These are phyloP conservation scores for Hyphodiscus sp. DNA, from an alignment of 2,329 filamentous ascomycete species.

Conservation along the genomic window DNA sequence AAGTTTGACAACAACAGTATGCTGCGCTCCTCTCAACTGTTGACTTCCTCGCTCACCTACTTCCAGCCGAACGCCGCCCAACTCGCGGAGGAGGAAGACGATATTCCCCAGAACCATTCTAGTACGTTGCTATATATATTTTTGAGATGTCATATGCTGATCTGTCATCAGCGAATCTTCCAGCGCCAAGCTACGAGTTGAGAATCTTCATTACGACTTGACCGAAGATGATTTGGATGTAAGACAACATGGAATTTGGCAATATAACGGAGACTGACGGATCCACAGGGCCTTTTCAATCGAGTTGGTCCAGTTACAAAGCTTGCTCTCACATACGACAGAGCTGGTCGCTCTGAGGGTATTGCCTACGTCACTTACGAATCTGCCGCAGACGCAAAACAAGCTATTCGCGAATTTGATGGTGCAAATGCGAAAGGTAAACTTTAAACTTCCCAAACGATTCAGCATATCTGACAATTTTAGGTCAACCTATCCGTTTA, in stretches of 20 bases:
- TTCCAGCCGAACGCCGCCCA: conserved; percentile 24
- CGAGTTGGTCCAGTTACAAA: conserved; percentile 67
- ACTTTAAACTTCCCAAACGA: conserved; percentile 1
- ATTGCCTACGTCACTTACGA: conserved; percentile 79
- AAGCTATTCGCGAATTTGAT: conserved; percentile 74
- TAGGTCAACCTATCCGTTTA: conserved; percentile 74
- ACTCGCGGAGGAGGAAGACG: conserved; percentile 24
- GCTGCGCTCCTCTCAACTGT: conserved; percentile 5
- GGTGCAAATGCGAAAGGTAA: conserved; percentile 82
- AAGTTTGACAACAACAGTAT: conserved; percentile 70
- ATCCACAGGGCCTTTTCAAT: conserved; percentile 65
- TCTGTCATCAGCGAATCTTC: conserved; percentile 36
- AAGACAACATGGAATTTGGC: conserved; percentile 21
- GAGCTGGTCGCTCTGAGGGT: conserved; percentile 81
- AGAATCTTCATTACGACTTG: conserved; percentile 89
- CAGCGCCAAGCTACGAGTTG: conserved; percentile 70
- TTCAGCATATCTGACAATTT: conserved; percentile 9
- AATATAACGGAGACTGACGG: conserved; percentile 9
- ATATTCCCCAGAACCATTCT: conserved; percentile 25
- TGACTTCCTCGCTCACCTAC: conserved; percentile 16
- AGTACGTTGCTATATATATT: conserved; percentile 16
- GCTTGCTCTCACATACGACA: conserved; percentile 73
- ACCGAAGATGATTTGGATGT: conserved; percentile 79
- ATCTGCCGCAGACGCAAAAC: conserved; percentile 60
- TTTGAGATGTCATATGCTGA: background rate